Conservation (phyloP, 495 filamentous ascomycete species). For the Aspergillus carlsbadensis region DNA sequence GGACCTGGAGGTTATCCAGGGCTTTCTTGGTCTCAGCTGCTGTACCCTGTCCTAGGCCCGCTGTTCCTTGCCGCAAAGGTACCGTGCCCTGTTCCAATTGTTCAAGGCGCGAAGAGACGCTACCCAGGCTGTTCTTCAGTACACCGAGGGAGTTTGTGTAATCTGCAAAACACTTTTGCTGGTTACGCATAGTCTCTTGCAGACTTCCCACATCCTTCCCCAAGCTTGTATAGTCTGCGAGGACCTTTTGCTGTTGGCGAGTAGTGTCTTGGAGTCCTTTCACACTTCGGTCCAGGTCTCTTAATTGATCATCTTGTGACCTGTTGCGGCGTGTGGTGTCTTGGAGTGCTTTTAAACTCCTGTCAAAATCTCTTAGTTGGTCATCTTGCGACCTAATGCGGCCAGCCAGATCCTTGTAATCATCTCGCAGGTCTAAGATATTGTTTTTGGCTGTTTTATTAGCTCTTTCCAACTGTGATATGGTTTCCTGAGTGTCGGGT, state of each 20-base stretch:
- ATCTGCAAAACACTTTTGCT: neutral
- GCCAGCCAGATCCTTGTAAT: neutral
- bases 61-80: neutral
- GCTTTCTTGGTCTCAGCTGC: neutral
- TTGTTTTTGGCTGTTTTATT: constrained; percentile 4
- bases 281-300: too few species aligned
- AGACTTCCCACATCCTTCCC: neutral
- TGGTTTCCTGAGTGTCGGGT: neutral
- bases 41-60: neutral
- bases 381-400: neutral
- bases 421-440: neutral
- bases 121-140: neutral
- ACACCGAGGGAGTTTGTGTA: constrained; percentile 1
- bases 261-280: too few species aligned
- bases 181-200: neutral
- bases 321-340: too few species aligned
- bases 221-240: too few species aligned
- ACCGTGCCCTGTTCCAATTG: neutral
- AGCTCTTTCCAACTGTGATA: constrained; percentile 7
- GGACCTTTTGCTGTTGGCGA: too few species aligned
- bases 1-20: neutral
- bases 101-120: neutral
- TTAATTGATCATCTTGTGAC: too few species aligned
- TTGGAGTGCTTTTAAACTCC: too few species aligned
- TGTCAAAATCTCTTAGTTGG: too few species aligned